Evolutionary conservation across 78 protist species (phyloP), one percentile per base, ranked within the genome.

Genomic region (Dictyostelium brefeldianum): DNA sequence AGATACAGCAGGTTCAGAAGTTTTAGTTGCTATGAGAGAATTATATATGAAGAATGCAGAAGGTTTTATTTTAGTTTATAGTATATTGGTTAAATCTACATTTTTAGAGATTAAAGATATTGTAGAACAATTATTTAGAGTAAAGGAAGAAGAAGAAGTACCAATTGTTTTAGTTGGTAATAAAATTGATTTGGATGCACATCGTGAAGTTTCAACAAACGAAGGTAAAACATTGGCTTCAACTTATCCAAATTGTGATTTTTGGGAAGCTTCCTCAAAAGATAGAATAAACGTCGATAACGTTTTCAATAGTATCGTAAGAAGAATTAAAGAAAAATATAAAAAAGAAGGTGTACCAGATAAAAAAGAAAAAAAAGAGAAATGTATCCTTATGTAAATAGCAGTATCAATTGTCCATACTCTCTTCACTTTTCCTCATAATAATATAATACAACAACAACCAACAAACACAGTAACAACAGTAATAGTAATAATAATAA

Each of bases 21-120:
- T 80, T 22, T 67, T 83, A 29, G 84, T 80, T 11, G 84, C 89
- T 18, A 85, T 93, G 89, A 51, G 96, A 64, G 96, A 93, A 69
- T 56, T 82, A 22, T 93, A 93, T 71, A 93, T 93, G 96, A 93
- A 93, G 57, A 83, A 69, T 78, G 96, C 94, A 5, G 94, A 85
- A 51, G 96, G 96, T 53, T 93, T 93, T 64, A 90, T 93, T n/a
- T 77, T 93, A 67, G 96, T 93, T 9, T 93, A 82, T 48, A 93
- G 96, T 93, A 90, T 81, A 20, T 17, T 90, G 4, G 94, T 81
- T 2, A 90, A 75, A 29, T 90, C 94, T 4, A 90, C 94, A 20
- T 90, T 90, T 81, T 64, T 57, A 73, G 94, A 81, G 41, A 75
- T 90, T 17, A 65, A 81, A 78, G 94, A 90, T 47, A 81, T 90